Conservation (phyloP, 306 rosid species). For the Cicer bijugum region DNA sequence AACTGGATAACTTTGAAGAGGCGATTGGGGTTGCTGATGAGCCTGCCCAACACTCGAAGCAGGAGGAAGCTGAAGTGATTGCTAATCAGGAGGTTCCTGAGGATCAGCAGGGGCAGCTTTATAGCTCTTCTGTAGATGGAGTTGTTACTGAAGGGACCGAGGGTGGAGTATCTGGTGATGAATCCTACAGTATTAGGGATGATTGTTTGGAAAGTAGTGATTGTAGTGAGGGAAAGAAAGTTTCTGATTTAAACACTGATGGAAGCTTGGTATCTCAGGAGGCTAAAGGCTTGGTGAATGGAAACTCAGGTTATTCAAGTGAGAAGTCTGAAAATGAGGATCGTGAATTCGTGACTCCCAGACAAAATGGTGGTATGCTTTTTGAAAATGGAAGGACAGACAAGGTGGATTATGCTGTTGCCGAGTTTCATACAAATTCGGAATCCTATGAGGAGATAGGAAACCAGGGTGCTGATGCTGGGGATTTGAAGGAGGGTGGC, state of each 20-base stretch:
- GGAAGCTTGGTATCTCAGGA: constrained; percentile 41
- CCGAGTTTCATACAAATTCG: constrained; percentile 48
- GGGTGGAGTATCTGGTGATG: background rate
- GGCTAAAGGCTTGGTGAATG: constrained; percentile 46
- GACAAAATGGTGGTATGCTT: constrained; percentile 40
- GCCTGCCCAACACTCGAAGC: background rate
- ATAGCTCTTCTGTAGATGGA: constrained; percentile 29
- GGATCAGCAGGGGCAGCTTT: constrained; percentile 20
- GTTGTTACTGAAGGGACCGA: constrained; percentile 51
- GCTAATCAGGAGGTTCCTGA: constrained; percentile 32
- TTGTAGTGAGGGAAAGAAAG: constrained; percentile 51
- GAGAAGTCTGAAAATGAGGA: constrained; percentile 52
- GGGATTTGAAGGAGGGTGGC: constrained; percentile 45
- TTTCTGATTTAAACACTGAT: constrained; percentile 43
- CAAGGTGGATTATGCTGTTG: constrained; percentile 43
- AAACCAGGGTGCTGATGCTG: constrained; percentile 43
- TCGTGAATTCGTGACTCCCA: constrained; percentile 44
- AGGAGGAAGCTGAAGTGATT: constrained; percentile 18
- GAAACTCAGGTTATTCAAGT: constrained; percentile 27
- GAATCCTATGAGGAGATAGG: constrained; percentile 47
- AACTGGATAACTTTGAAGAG: constrained; percentile 58
- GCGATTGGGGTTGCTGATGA: constrained; percentile 45
- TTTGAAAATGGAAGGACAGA: constrained; percentile 46
- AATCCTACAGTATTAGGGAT: background rate
- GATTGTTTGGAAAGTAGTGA: constrained; percentile 29